Base-by-base conservation (phyloP, 2,329 filamentous ascomycete species). In the Fusarium nurragi region DNA sequence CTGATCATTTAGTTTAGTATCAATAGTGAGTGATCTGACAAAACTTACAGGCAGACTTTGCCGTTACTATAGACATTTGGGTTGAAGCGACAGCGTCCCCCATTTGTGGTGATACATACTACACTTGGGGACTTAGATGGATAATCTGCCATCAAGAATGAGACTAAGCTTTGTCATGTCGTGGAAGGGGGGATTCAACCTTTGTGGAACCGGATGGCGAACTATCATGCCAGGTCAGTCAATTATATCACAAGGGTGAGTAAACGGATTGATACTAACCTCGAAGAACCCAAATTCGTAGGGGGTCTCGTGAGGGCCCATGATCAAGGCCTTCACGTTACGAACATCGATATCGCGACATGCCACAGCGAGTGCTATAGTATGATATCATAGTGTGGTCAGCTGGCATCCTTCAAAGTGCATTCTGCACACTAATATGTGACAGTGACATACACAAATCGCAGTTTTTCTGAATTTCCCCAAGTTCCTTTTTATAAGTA, bases 201-300 rank as follows among this genome's bases (percentile, higher is more conserved):
- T 82, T 86, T 89, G 53, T 88, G 86, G 71, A 97, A 94, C 70
- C 87, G 90, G 71, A 96, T 87, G 0, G 82, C 76, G 74, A 97
- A 96, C 90, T 94, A 14, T 38, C 18, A 38, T 12, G 19, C 44
- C 52, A 43, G 38, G 54, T 55, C 30, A 61, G 44, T 19, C 36
- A 36, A 10, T 14, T 39, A 36, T 41, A 9, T 43, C 23, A n/a
- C 11, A 30, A 14, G 10, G 16, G 22, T 12, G 16, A 40, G 12
- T 19, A 6, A 30, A 10, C 19, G 28, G n/a, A 7, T 40, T 32
- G 4, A 14, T 13, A 75, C 83, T 59, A 76, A 95, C 93, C 84
- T 98, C 93, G 74, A 97, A 98, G 79, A 97, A 97, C 4, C 95
- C 95, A 74, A 96, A 97, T 77, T 97, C 94, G 77, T 99, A 99